Base-by-base conservation (phyloP, 208 protist species). In the Leishmania braziliensis region DNA sequence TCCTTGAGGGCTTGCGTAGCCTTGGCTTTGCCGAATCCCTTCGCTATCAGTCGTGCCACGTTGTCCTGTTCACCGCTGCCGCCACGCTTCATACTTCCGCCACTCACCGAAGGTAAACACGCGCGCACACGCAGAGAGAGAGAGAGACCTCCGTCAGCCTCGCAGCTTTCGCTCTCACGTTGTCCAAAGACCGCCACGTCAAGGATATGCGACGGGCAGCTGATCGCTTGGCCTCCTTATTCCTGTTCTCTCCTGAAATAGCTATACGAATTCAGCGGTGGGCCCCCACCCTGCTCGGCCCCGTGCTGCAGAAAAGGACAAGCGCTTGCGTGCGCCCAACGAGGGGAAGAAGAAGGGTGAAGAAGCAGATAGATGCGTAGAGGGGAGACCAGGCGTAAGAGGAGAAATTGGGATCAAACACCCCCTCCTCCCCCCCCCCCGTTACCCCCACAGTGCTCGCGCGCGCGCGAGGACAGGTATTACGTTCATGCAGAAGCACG, bases 11-110 rank as follows among this genome's bases (percentile, higher is more conserved):
- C 93, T 73, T 93, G 79, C 1, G 66, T 68, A 0, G 88, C 86
- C 84, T 92, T 95, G 10, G 85, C 88, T 66, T 93, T 95, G 62
- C 90, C 88, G 66, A 84, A 94, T 20, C 91, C 91, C 43, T 81
- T 80, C 1, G 79, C 83, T 65, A 85, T 84, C n/a, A 96, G 69
- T 46, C 84, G 81, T 29, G 75, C 75, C 23, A 93, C 51, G 53
- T 26, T 36, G 14, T 77, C 51, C 3, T n/a, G 33, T 26, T 62
- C 33, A 33, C 36, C 56, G 53, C 36, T 62, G 54, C 51, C n/a
- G 56, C 73, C 18, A 46, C 36, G 33, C 72, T 46, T 36, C 72
- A 76, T 62, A 14, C 51, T 48, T 62, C 18, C 36, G 29, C n/a
- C n/a, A 10, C 48, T 33, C 48, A 5, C 63, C 63, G 33, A 10